These are phyloP conservation scores for Candida arabinofermentans DNA, from an alignment of 805 yeast genomes.

Conservation along the genomic window DNA sequence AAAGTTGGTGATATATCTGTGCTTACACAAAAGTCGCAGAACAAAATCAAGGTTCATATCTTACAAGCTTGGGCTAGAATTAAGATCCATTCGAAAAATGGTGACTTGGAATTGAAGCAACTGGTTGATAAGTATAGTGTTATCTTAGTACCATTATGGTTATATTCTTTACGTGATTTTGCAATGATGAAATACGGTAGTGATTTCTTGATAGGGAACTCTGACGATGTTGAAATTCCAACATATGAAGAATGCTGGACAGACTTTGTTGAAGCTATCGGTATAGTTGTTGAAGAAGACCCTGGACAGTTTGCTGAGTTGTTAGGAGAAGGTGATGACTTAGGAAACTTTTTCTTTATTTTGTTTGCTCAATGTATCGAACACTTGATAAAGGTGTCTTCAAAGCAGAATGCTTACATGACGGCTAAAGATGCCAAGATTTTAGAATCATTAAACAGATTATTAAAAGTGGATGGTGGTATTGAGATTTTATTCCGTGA, in stretches of 20 bases:
- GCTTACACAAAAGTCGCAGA: slow-evolving; percentile 40
- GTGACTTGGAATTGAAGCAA: slow-evolving; percentile 42
- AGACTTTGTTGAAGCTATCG: slow-evolving; percentile 71
- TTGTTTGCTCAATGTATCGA: slow-evolving; percentile 83
- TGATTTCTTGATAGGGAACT: slow-evolving; percentile 29
- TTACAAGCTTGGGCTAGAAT: slow-evolving; percentile 74
- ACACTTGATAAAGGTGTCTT: slow-evolving; percentile 48
- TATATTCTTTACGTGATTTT: slow-evolving; percentile 66
- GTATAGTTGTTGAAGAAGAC: slow-evolving; percentile 55
- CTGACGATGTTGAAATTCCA: slow-evolving; percentile 42
- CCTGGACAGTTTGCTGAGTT: slow-evolving; percentile 40
- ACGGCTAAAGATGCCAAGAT: slow-evolving; percentile 31
- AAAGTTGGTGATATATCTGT: slow-evolving; percentile 56
- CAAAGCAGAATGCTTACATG: slow-evolving; percentile 11
- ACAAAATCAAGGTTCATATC: slow-evolving; percentile 54
- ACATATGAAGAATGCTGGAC: slow-evolving; percentile 65
- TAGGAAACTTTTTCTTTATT: slow-evolving; percentile 67
- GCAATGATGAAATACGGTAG: slow-evolving; percentile 58
- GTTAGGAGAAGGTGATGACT: slow-evolving; percentile 52
- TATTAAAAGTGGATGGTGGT: slow-evolving; percentile 54
- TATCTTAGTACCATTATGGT: slow-evolving; percentile 74
- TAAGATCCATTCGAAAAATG: slow-evolving; percentile 30
- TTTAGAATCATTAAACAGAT: slow-evolving; percentile 47
- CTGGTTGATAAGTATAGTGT: slow-evolving; percentile 55
- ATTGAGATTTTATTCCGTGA: slow-evolving; percentile 60